These are phyloP conservation scores for Pseudonitzschia delicatissima DNA, from an alignment of 108 stramenopile species.

Conservation along the genomic window DNA sequence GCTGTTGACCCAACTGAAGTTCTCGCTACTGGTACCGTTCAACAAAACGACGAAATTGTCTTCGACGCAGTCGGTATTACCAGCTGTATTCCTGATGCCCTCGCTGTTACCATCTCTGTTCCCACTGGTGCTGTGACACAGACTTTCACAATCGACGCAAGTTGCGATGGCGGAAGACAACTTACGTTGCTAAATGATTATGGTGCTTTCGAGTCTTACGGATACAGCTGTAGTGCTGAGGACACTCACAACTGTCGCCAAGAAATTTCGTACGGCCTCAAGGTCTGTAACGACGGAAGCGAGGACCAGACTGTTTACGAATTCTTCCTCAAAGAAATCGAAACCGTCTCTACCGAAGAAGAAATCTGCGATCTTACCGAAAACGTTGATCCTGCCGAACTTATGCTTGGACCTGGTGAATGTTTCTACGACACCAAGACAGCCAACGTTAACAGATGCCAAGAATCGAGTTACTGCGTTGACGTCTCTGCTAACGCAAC, in stretches of 20 bases:
- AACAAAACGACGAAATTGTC: not conserved
- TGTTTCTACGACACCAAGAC: conserved; percentile 6
- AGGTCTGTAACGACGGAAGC: conserved; percentile 17
- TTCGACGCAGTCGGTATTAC: not conserved
- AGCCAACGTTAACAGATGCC: conserved; percentile 10
- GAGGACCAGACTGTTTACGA: conserved; percentile 12
- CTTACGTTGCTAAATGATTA: conserved; percentile 15
- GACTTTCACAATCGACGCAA: conserved; percentile 16
- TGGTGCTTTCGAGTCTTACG: conserved; percentile 21
- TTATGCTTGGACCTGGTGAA: conserved; percentile 16
- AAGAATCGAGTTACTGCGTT: conserved; percentile 12
- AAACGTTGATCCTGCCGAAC: not conserved
- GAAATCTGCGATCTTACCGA: not conserved
- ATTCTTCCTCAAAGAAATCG: conserved; percentile 1
- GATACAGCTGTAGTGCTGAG: conserved; percentile 22
- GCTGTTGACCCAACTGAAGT: conserved; percentile 5
- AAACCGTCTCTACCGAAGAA: not conserved
- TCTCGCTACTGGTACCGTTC: not conserved
- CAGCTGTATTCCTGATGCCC: conserved; percentile 18
- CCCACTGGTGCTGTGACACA: conserved; percentile 7
- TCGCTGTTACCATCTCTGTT: conserved; percentile 10
- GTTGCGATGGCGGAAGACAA: conserved; percentile 25
- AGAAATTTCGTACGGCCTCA: conserved; percentile 12
- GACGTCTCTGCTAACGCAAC: conserved; percentile 18
- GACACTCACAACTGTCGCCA: conserved; percentile 21